A percentile compares a stretch with the other conserved stretches of the same genome.
Conservation (phyloP, 2,329 filamentous ascomycete species). For the Pseudonectria foliicola region DNA sequence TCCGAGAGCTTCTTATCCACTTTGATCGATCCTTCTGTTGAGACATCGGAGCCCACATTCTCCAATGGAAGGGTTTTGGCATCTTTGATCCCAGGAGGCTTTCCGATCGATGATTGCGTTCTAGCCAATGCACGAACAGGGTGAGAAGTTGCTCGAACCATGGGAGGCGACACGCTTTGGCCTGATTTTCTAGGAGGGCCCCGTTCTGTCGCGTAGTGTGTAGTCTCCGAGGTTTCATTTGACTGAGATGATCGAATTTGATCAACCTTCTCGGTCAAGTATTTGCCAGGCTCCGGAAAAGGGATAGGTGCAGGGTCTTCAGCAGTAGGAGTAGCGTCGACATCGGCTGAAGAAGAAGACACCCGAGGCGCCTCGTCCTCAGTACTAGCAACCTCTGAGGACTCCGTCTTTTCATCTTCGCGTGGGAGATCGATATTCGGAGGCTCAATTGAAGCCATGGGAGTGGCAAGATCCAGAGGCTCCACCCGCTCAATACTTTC, state of each 20-base stretch:
- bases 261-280: constrained; percentile 41
- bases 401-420: constrained; percentile 3
- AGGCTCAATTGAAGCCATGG: constrained; percentile 17
- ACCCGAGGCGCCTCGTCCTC: constrained; percentile 11
- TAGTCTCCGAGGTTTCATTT: constrained; percentile 23
- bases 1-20: constrained; percentile 73
- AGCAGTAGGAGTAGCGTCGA: constrained; percentile 11
- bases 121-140: constrained; percentile 41
- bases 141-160: constrained; percentile 47
- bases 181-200: constrained; percentile 38
- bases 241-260: constrained; percentile 29
- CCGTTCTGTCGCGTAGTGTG: constrained; percentile 26
- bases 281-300: constrained; percentile 12
- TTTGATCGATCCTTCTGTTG: constrained; percentile 35
- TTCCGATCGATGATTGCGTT: constrained; percentile 37
- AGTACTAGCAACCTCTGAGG: background rate
- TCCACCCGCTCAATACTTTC: constrained; percentile 40
- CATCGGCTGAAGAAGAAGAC: constrained; percentile 16
- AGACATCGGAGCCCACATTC: constrained; percentile 13
- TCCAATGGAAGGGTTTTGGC: constrained; percentile 22
- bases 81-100: constrained; percentile 32
- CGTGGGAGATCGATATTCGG: constrained; percentile 5
- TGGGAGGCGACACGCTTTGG: constrained; percentile 42
- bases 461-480: constrained; percentile 41
- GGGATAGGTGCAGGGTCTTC: constrained; percentile 11